Percentiles rank a stretch among this genome's conserved stretches.
Conservation (phyloP, 371 early-diverging fungal species). For the Umbelopsis sp. region DNA sequence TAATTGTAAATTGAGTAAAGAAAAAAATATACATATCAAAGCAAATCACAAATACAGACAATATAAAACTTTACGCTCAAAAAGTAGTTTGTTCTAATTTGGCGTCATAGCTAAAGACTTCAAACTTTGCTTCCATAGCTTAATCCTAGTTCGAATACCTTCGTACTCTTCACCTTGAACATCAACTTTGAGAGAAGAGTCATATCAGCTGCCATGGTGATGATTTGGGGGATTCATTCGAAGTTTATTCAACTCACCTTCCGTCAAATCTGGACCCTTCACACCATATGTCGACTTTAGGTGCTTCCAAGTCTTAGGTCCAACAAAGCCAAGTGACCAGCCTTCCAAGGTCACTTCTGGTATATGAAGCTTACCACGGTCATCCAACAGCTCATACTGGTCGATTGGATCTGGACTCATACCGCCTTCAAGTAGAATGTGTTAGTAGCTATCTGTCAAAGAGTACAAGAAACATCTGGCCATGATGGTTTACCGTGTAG, state of each 20-base stretch:
- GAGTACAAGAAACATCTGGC: not conserved
- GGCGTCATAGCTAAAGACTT: not conserved
- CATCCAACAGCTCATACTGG: not conserved
- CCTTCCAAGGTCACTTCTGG: slow-evolving; percentile 4
- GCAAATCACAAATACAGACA: not conserved
- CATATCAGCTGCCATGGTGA: not conserved
- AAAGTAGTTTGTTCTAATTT: not conserved
- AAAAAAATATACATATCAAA: not conserved
- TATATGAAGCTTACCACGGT: not conserved
- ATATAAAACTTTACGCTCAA: slow-evolving; percentile 4
- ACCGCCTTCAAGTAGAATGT: not conserved
- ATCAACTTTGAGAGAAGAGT: not conserved
- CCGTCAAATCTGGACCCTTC: slow-evolving; percentile 3
- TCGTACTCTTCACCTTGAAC: slow-evolving; percentile 10
- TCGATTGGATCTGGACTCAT: not conserved
- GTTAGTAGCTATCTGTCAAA: not conserved
- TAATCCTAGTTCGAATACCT: slow-evolving; percentile 5
- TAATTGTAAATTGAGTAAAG: slow-evolving; percentile 13
- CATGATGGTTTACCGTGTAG: slow-evolving; percentile 8
- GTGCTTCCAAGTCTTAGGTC: slow-evolving; percentile 10
- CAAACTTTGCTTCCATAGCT: slow-evolving; percentile 15
- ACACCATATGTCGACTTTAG: not conserved
- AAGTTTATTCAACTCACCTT: not conserved
- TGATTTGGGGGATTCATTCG: not conserved
- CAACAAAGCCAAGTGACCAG: slow-evolving; percentile 15